Base-by-base conservation (phyloP, 345 rosid species). In the Bruguiera gymnorhiza region DNA sequence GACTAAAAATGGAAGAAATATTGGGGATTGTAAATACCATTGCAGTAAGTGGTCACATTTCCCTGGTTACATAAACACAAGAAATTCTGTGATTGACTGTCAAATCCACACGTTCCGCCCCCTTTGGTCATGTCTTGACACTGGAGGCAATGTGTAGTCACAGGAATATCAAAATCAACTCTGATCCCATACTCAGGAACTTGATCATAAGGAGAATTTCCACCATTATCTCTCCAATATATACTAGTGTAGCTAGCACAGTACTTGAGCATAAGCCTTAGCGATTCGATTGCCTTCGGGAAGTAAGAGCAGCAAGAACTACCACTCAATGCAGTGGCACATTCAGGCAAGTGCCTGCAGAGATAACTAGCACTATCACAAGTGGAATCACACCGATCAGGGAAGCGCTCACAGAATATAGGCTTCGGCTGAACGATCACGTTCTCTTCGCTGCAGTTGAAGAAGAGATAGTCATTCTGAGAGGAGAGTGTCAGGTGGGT, bases 391-490 rank as follows among this genome's bases (percentile, higher is more conserved):
- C 99, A 95, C 34, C 85, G 87, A 16, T 90, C 96, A 0, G 97
- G 99, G 80, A 87, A 92, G 51, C 91, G 77, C 76, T 92, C 91
- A 13, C 99, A 92, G 77, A 89, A 95, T 50, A 88, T 80, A 1
- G 97, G 92, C 78, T 83, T 92, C 0, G 97, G 92, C 82, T 92
- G 88, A 1, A 92, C 78, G 62, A 92, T 90, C 51, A 90, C 93
- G 24, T 79, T 78, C 27, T 85, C 85, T 19, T 79, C 73, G 24
- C 90, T 83, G 30, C 97, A 92, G 60, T 95, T 95, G 86, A 95
- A 95, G 85, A 95, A 95, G 55, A 95, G 83, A 76, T 92, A 90
- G 73, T 95, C 99, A 31, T 92, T 95, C 63, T 90, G 91, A 43
- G 86, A 52, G 59, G 98, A 93, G 67, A 91, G 88, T 0, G 94